These are phyloP conservation scores for Debaryomyces psychrophilus DNA, from an alignment of 1,139 yeast species.

Conservation along the genomic window DNA sequence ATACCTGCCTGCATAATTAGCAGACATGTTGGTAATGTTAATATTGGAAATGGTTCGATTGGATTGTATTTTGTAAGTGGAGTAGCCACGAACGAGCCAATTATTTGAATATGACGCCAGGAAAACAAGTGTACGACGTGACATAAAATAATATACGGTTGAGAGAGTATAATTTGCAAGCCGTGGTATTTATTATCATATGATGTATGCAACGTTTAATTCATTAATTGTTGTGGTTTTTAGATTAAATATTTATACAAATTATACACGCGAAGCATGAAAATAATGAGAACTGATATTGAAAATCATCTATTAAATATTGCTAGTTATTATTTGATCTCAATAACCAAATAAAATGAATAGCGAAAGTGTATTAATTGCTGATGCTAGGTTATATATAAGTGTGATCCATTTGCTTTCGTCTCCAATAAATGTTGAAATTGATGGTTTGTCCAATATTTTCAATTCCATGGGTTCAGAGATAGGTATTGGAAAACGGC, in stretches of 20 bases:
- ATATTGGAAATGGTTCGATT: not conserved
- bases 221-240: not conserved
- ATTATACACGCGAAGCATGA: not conserved
- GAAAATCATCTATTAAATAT: not conserved
- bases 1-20: not conserved
- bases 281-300: not conserved
- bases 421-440: not conserved
- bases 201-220: not conserved
- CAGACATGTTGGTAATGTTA: not conserved
- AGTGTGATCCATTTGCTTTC: conserved; percentile 2
- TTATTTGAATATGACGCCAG: conserved; percentile 6
- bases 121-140: not conserved
- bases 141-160: conserved; percentile 5
- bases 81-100: conserved; percentile 7
- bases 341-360: not conserved
- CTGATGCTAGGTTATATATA: conserved; percentile 9
- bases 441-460: conserved; percentile 1
- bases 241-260: not conserved
- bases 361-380: not conserved
- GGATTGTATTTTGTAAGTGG: not conserved
- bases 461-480: conserved; percentile 4
- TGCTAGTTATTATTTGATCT: not conserved
- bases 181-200: not conserved
- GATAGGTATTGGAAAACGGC: conserved; percentile 1
- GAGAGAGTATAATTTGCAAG: not conserved